phyloP scores from a whole-genome alignment of 1,284 basidiomycete genomes.

The Puccinia novopanici region DNA sequence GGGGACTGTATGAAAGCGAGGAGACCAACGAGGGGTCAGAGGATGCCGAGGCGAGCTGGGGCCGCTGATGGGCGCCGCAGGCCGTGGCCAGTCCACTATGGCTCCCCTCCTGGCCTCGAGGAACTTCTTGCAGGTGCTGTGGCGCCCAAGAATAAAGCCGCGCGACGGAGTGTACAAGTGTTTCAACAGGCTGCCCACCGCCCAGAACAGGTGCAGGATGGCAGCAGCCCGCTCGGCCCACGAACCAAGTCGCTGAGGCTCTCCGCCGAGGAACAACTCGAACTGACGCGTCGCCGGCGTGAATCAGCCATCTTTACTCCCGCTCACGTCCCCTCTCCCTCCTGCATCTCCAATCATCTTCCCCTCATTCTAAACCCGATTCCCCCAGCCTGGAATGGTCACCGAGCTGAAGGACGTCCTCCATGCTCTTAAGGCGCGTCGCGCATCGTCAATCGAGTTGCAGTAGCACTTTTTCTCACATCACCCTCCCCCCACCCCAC shows the following conservation, averaged over 20 bases:
- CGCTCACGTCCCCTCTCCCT: conserved; percentile 3
- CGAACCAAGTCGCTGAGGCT: not conserved
- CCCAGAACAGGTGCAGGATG: not conserved
- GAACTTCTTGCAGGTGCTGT: conserved; percentile 14
- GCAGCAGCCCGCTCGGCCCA: not conserved
- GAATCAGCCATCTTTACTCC: conserved; percentile 5
- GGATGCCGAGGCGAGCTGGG: not conserved
- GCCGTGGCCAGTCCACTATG: not conserved
- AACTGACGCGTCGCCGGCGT: not conserved
- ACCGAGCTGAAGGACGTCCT: conserved; percentile 49
- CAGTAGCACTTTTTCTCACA: not conserved
- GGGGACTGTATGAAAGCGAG: not conserved
- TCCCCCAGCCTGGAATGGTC: conserved; percentile 1
- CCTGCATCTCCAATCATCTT: not conserved
- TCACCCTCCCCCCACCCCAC: not conserved
- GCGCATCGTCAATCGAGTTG: not conserved
- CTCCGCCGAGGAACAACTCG: conserved; percentile 13
- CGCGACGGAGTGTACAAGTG: not conserved
- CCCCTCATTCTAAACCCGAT: too few relatives aligned
- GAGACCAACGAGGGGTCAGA: not conserved
- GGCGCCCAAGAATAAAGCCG: not conserved
- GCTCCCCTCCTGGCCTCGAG: conserved; percentile 22
- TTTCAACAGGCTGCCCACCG: not conserved
- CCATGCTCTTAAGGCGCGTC: conserved; percentile 20
- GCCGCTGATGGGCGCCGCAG: not conserved